Percentiles rank a stretch among this genome's conserved stretches.
Evolutionary conservation across 306 rosid species (phyloP).

Genomic region (Canavalia gladiata): DNA sequence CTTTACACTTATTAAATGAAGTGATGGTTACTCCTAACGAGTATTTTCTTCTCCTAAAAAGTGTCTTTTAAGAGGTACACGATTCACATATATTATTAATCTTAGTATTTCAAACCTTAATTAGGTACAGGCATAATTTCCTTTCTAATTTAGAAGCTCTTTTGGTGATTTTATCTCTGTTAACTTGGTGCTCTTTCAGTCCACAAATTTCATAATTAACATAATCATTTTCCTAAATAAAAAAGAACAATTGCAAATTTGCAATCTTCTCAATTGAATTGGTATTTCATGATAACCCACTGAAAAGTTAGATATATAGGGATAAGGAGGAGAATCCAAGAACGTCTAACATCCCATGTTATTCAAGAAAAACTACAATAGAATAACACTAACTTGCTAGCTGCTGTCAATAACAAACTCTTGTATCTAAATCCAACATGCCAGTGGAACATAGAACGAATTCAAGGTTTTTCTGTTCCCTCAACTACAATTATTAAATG

Average conservation of each 20-base stretch:
- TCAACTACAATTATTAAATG: not conserved
- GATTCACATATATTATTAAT: too few relatives aligned
- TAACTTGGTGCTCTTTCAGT: not conserved
- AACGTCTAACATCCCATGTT: not conserved
- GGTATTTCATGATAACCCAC: not conserved
- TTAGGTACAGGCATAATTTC: not conserved
- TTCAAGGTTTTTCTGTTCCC: not conserved
- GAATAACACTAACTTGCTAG: not conserved
- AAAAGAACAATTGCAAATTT: not conserved
- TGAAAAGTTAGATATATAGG: not conserved
- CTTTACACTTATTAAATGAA: too few relatives aligned
- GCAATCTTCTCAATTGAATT: not conserved
- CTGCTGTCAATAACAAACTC: not conserved
- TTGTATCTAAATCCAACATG: not conserved
- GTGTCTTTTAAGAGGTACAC: too few relatives aligned
- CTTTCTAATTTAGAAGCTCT: not conserved
- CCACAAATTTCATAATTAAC: not conserved
- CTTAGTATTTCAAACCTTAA: not conserved
- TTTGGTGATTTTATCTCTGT: not conserved
- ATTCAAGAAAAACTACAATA: not conserved
- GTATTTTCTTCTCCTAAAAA: too few relatives aligned
- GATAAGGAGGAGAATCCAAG: conserved; percentile 23
- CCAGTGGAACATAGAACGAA: not conserved
- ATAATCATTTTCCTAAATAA: not conserved
- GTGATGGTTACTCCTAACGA: too few relatives aligned